phyloP scores from a whole-genome alignment of 192 early-diverging fungal species.

The Funneliformis geosporum region DNA sequence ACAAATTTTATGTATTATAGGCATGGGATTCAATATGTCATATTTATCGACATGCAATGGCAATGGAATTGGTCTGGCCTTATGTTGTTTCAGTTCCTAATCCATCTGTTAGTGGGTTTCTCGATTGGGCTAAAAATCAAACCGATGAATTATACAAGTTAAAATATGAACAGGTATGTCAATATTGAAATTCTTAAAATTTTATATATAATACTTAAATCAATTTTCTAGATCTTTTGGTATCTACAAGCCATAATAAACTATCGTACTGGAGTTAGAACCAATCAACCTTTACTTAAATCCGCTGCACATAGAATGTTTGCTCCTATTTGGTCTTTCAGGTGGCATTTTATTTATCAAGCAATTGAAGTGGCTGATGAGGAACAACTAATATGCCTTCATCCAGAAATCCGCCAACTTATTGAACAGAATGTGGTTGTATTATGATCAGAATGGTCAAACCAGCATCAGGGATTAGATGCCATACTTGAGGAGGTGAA shows the following conservation, averaged over 20 bases:
- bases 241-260: constrained; percentile 28
- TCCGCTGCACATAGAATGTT: no score
- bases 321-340: no score
- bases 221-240: not conserved
- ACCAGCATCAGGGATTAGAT: no score
- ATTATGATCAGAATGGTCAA: no score
- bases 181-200: not conserved
- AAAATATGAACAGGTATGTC: constrained; percentile 13
- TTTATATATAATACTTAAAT: not conserved
- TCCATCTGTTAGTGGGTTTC: not conserved
- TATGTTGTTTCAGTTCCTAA: not conserved
- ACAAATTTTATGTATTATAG: no score
- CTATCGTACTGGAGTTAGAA: not conserved
- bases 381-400: no score
- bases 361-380: no score
- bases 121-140: constrained; percentile 1
- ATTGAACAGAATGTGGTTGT: no score
- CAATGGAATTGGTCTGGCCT: not conserved
- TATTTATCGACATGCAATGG: not conserved
- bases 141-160: not conserved
- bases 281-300: not conserved
- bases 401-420: no score
- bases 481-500: no score
- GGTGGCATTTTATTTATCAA: no score
- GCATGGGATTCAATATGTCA: not conserved